phyloP scores from a whole-genome alignment of 1,284 basidiomycete genomes.

The Melampsora larici-populina region DNA sequence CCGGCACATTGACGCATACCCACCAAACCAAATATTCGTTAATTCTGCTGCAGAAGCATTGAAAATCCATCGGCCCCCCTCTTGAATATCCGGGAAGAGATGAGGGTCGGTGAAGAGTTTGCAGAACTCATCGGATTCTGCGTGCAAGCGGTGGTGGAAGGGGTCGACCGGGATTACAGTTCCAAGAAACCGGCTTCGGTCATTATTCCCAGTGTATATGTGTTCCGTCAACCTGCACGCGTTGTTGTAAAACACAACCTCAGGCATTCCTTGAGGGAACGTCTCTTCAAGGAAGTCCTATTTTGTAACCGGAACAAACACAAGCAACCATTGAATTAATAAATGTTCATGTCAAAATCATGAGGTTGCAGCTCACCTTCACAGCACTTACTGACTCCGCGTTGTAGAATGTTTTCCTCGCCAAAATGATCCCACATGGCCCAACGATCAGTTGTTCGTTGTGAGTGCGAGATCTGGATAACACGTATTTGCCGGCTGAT shows the following conservation, averaged over 20 bases:
- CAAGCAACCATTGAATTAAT: background rate
- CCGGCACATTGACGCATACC: background rate
- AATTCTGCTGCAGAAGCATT: too few relatives aligned
- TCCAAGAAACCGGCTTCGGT: background rate
- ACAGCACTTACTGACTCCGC: background rate
- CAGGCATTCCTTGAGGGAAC: background rate
- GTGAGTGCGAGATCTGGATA: background rate
- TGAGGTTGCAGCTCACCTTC: background rate
- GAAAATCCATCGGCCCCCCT: background rate
- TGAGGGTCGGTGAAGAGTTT: background rate
- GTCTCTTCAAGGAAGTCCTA: background rate
- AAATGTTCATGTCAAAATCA: background rate
- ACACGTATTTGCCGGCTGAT: background rate
- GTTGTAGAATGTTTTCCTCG: too few relatives aligned
- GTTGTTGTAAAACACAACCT: background rate
- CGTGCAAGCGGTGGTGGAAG: background rate
- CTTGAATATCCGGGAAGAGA: background rate
- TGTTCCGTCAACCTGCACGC: too few relatives aligned
- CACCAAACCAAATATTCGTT: background rate
- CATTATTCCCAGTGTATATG: background rate
- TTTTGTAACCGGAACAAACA: too few relatives aligned
- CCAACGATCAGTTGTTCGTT: background rate
- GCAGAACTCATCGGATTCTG: background rate
- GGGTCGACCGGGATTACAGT: background rate
- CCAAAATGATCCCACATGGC: too few relatives aligned